Evolutionary conservation across 768 basidiomycete species (phyloP), one percentile per base, ranked within the genome.

Genomic region (Terana coerulea): DNA sequence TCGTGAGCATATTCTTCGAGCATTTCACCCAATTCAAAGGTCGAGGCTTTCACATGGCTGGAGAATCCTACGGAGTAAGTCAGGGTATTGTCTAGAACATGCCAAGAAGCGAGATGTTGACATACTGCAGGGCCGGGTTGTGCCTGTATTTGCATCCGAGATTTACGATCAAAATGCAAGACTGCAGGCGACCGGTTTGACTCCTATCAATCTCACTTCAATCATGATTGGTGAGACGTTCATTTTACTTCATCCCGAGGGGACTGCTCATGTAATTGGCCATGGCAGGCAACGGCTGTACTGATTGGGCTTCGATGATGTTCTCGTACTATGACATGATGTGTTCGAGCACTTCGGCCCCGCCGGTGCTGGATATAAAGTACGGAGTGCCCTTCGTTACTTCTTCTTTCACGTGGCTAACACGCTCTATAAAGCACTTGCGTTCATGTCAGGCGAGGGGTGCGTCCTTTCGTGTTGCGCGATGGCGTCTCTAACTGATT

Each of bases 1-100:
- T 88, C 53, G 70, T 86, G 0, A 69, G 76, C 5, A 77, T 88
- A 47, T 87, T 87, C 67, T 87, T 88, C 42, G 82, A 87, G 55
- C 73, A 80, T 49, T 89, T 89, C 60, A 70, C 65, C 47, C 69
- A 83, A 59, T 86, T 88, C 70, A 79, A 84, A 54, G 83, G 83
- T 5, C 70, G 84, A 4, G 61, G 69, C 5, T 67, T 71, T 50
- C 71, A 71, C 42, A 55, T 72, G 55, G 55, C 66, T 24, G 70
- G 70, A 19, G 65, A 81, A 63, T 78, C 76, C 5, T 79, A 80
- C 34, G 79, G 69, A 11, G 80, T 76, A 49, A 42, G 73, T 62
- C 17, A 10, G 5, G 2, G n/a, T n/a, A 2, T 11, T 19, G 15
- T 17, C 14, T 34, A 2, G n/a, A 75, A 75, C 71, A 51, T 21